A percentile compares a stretch with the other conserved stretches of the same genome.
phyloP scores from a whole-genome alignment of 2,329 filamentous ascomycete genomes.

The Stagonosporopsis cucurbitacearum region DNA sequence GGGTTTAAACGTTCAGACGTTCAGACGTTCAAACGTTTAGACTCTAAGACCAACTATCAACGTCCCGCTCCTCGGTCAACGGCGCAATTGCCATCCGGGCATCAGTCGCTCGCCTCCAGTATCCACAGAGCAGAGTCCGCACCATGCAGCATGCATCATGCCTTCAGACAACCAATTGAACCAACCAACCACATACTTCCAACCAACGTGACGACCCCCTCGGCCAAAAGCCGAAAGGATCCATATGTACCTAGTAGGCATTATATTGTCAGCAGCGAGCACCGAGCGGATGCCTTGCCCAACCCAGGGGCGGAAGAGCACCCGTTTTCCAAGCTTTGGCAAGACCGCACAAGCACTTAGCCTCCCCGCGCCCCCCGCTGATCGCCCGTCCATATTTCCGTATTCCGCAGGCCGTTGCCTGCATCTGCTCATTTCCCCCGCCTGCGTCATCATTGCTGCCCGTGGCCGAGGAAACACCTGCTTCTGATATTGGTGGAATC shows the following conservation, averaged over 20 bases:
- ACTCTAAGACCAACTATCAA: no score
- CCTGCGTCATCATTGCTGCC: conserved; percentile 12
- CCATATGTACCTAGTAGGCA: no score
- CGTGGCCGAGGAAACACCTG: conserved; percentile 1
- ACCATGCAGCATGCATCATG: no score
- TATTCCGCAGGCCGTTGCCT: no score
- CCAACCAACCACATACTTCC: no score
- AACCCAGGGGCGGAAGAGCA: conserved; percentile 15
- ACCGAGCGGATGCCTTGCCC: conserved; percentile 22
- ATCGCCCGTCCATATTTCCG: conserved; percentile 19
- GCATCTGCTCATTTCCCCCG: conserved; percentile 21
- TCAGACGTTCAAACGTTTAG: no score
- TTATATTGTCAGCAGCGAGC: not conserved
- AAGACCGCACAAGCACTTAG: conserved; percentile 24
- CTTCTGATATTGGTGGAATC: conserved; percentile 19
- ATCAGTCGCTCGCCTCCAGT: no score
- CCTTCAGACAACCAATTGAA: no score
- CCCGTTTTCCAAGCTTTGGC: conserved; percentile 22
- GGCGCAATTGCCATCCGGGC: not conserved
- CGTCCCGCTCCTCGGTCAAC: not conserved
- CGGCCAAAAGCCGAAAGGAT: conserved; percentile 15
- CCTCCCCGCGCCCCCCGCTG: conserved; percentile 24
- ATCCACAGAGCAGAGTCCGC: no score
- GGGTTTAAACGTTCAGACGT: no score
- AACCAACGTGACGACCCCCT: not conserved